Conservation (phyloP, 2,329 filamentous ascomycete genomes). For the Xylaria polymorpha region DNA sequence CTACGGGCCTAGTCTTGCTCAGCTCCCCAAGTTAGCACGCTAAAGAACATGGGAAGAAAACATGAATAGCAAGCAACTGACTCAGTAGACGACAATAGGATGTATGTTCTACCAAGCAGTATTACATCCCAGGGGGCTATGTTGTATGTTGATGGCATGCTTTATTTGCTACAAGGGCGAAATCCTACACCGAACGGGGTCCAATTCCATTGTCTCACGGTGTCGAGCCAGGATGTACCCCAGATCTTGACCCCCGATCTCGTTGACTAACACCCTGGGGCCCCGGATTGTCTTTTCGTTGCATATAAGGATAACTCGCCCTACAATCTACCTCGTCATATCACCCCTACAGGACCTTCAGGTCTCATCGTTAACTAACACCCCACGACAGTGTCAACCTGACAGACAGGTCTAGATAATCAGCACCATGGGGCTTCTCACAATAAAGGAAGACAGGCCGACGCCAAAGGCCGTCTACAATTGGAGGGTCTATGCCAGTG, state of each 20-base stretch:
- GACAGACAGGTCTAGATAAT: slow-evolving; percentile 10
- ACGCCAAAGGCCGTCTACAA: slow-evolving; percentile 70
- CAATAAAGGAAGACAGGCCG: slow-evolving; percentile 66
- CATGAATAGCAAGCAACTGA: background rate
- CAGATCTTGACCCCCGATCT: slow-evolving; percentile 28
- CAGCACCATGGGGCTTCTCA: slow-evolving; percentile 59
- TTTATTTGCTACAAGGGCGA: background rate
- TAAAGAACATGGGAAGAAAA: background rate
- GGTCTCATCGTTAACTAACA: slow-evolving; percentile 8
- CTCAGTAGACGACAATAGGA: slow-evolving; percentile 10
- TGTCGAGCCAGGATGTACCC: slow-evolving; percentile 25
- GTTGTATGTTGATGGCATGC: background rate
- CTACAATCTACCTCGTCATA: background rate
- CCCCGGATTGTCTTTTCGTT: slow-evolving; percentile 23
- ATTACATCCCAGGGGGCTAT: background rate
- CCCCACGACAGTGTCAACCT: background rate
- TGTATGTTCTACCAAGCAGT: slow-evolving; percentile 28
- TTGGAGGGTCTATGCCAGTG: slow-evolving; percentile 68
- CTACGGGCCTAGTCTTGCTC: slow-evolving; percentile 11
- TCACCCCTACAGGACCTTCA: slow-evolving; percentile 6
- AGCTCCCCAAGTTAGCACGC: slow-evolving; percentile 6
- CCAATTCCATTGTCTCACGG: background rate
- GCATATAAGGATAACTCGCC: slow-evolving; percentile 19
- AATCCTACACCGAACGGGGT: slow-evolving; percentile 7
- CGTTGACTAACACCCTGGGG: slow-evolving; percentile 16